Percentiles rank a stretch among this genome's conserved stretches.
Evolutionary conservation across 2,329 filamentous ascomycete species (phyloP).

Genomic region (Clonostachys solani): DNA sequence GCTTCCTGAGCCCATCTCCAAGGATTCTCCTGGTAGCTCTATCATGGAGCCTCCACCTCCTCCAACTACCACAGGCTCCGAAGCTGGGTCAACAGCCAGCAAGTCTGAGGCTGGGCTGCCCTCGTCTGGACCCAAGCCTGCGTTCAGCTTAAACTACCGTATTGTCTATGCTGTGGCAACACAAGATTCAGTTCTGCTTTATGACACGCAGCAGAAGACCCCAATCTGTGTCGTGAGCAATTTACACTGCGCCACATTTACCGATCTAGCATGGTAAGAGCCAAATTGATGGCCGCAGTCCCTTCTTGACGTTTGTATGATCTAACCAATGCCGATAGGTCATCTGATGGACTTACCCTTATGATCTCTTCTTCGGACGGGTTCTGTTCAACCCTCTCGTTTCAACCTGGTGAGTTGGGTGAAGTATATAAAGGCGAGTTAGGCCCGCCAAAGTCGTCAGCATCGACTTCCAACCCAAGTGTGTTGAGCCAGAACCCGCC

Average conservation of each 20-base stretch:
- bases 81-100: slow-evolving; percentile 18
- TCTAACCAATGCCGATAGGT: slow-evolving; percentile 22
- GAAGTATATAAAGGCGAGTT: slow-evolving; percentile 71
- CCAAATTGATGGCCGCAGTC: neutral
- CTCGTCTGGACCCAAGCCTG: slow-evolving; percentile 58
- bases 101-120: slow-evolving; percentile 37
- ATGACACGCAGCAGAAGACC: slow-evolving; percentile 95
- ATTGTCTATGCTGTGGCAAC: slow-evolving; percentile 97
- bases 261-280: slow-evolving; percentile 86
- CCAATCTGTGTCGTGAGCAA: slow-evolving; percentile 95
- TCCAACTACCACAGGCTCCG: slow-evolving; percentile 25
- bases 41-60: slow-evolving; percentile 82
- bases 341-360: slow-evolving; percentile 51
- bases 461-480: slow-evolving; percentile 18
- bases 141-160: slow-evolving; percentile 84
- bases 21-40: slow-evolving; percentile 50
- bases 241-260: slow-evolving; percentile 94
- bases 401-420: slow-evolving; percentile 78
- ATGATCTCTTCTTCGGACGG: slow-evolving; percentile 98
- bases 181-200: slow-evolving; percentile 89
- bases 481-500: slow-evolving; percentile 57
- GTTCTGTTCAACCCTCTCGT: slow-evolving; percentile 90
- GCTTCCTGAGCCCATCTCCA: slow-evolving; percentile 65
- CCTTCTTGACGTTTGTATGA: neutral
- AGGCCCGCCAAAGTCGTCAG: slow-evolving; percentile 36